Evolutionary conservation across 2,329 filamentous ascomycete species (phyloP), one percentile per base, ranked within the genome.

Genomic region (Monosporascus sp.): DNA sequence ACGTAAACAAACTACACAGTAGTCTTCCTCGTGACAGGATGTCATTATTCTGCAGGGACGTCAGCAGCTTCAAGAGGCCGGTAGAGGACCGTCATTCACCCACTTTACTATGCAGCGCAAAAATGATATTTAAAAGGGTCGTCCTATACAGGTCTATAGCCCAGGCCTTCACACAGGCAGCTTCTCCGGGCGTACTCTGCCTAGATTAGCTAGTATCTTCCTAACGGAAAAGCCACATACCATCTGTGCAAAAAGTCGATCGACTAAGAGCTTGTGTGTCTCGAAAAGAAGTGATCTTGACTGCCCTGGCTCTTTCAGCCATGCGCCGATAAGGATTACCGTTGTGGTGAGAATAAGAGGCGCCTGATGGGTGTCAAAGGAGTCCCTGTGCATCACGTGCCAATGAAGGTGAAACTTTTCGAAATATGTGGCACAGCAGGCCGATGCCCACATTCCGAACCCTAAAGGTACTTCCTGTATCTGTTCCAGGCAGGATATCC

Each of bases 321-420:
- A 53, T n/a, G 41, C 44, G 20, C 20, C 52, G 22, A 50, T 50
- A 2, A 40, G 8, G n/a, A 53, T 43, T 19, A 53, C n/a, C 16
- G 52, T 50, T 35, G 48, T 8, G 3, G 41, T 19, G 16, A 53
- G 16, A 3, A 40, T 26, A 9, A 53, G 48, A 27, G 46, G 20
- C 17, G 44, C 52, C 17, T 17, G 40, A 4, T 26, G 5, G 9
- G 20, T 4, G n/a, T 44, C n/a, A 11, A 54, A 46, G 16, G 43
- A 38, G 2, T 19, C 6, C 7, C 41, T 16, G n/a, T 51, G 52
- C 5, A 54, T 31, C 0, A 54, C n/a, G 6, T 44, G 37, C 52
- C 52, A 54, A 17, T 20, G 41, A 16, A 35, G 27, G 14, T 54
- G 52, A 11, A 54, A 54, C 0, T 17, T 14, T 6, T 46, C 44